Evolutionary conservation across 352 stramenopile species (phyloP).

Genomic region (Globisporangium okanoganense): DNA sequence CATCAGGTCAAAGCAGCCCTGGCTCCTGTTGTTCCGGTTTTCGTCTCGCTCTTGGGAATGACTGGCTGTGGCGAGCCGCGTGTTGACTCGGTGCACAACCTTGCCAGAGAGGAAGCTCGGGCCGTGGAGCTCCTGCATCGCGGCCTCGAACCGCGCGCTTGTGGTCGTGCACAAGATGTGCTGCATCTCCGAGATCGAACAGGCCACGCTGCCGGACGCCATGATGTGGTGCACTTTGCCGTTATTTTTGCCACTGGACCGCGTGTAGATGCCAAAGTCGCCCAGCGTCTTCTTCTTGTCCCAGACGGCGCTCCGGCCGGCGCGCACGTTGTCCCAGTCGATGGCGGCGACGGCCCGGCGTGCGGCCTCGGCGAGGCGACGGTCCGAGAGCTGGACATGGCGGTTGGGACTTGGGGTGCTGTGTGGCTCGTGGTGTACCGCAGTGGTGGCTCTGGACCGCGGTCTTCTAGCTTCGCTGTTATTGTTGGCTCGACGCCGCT

Average conservation of each 20-base stretch:
- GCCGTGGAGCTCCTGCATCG: slow-evolving; percentile 31
- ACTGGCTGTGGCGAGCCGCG: neutral
- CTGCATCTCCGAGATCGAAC: slow-evolving; percentile 31
- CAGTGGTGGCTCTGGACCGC: neutral
- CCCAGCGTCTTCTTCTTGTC: slow-evolving; percentile 14
- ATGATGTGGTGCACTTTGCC: slow-evolving; percentile 13
- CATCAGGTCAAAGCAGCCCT: slow-evolving; percentile 17
- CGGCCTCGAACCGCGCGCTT: slow-evolving; percentile 18
- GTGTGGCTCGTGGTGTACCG: neutral
- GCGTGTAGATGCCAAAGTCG: slow-evolving; percentile 22
- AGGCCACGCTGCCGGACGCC: slow-evolving; percentile 27
- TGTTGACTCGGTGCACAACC: slow-evolving; percentile 26
- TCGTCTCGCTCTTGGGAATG: neutral
- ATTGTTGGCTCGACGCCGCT: neutral
- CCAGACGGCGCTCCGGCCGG: slow-evolving; percentile 14
- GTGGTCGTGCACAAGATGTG: slow-evolving; percentile 25
- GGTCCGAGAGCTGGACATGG: slow-evolving; percentile 12
- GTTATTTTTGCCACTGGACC: slow-evolving; percentile 6
- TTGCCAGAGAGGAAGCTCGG: slow-evolving; percentile 25
- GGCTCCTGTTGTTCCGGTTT: neutral
- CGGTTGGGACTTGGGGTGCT: neutral
- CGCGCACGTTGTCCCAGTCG: slow-evolving; percentile 17
- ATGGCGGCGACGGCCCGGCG: neutral
- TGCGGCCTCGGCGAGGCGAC: neutral
- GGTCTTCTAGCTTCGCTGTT: neutral